A percentile compares a stretch with the other conserved stretches of the same genome.
These are phyloP conservation scores for Epichloe sibirici DNA, from an alignment of 2,329 filamentous ascomycete genomes.

Conservation along the genomic window DNA sequence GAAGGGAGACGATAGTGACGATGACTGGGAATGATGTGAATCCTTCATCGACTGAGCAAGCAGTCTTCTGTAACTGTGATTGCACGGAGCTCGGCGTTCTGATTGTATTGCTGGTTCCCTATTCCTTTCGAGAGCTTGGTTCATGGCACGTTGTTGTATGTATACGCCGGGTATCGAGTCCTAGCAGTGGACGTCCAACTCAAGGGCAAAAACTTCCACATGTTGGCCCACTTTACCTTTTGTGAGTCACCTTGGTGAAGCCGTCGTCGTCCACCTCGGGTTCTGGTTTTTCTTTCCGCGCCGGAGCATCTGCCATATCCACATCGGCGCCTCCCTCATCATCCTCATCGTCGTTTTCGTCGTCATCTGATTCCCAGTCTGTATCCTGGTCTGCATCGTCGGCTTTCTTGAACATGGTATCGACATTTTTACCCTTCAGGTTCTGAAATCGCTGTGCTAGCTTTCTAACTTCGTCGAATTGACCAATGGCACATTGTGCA, in stretches of 20 bases:
- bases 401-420: constrained; percentile 42
- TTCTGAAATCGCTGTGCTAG: constrained; percentile 52
- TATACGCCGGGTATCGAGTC: constrained; percentile 16
- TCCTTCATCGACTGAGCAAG: neutral
- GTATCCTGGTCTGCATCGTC: constrained; percentile 44
- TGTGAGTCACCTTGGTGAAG: constrained; percentile 62
- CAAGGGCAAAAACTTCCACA: constrained; percentile 1
- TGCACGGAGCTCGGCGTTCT: constrained; percentile 18
- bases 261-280: constrained; percentile 72
- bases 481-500: constrained; percentile 50
- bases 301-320: constrained; percentile 58
- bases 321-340: constrained; percentile 45
- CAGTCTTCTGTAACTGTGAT: neutral
- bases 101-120: constrained; percentile 14
- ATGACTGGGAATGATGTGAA: constrained; percentile 9
- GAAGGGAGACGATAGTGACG: constrained; percentile 32
- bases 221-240: constrained; percentile 32
- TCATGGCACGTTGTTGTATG: constrained; percentile 4
- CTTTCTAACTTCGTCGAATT: constrained; percentile 51
- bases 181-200: neutral
- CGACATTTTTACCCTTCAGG: constrained; percentile 46
- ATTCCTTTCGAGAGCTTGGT: constrained; percentile 2
- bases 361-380: constrained; percentile 49
- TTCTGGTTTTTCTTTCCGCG: constrained; percentile 48
- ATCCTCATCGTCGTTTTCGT: constrained; percentile 49